phyloP scores from a whole-genome alignment of 2,329 filamentous ascomycete genomes.

The Aphanocladium album region DNA sequence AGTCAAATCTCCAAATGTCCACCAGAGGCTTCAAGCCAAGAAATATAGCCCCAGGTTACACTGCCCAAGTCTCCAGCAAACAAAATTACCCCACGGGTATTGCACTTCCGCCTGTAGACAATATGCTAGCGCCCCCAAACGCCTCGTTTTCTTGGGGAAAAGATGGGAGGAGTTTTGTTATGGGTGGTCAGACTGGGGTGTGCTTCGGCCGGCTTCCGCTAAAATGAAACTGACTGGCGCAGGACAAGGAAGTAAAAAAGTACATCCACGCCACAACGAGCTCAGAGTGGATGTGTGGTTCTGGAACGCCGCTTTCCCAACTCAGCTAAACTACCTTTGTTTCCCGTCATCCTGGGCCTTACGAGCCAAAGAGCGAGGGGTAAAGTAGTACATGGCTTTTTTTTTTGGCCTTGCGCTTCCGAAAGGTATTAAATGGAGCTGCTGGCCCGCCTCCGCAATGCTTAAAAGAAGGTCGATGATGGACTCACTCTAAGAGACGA shows the following conservation, averaged over 20 bases:
- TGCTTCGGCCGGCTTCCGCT: neutral
- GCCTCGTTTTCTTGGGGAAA: neutral
- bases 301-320: neutral
- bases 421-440: slow-evolving; percentile 3
- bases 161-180: too few relatives aligned
- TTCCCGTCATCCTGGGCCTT: neutral
- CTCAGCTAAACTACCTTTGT: neutral
- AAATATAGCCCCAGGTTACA: neutral
- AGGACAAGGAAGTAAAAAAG: neutral
- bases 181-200: neutral
- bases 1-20: too few relatives aligned
- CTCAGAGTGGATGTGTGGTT: neutral
- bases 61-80: neutral
- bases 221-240: too few relatives aligned
- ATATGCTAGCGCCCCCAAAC: neutral
- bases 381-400: neutral
- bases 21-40: neutral
- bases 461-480: neutral
- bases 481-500: neutral
- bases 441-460: slow-evolving; percentile 6
- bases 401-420: neutral
- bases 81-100: neutral
- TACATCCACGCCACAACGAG: neutral
- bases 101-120: neutral
- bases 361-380: neutral